These are phyloP conservation scores for Blakeslea trispora DNA, from an alignment of 371 early-diverging fungal species.

Conservation along the genomic window DNA sequence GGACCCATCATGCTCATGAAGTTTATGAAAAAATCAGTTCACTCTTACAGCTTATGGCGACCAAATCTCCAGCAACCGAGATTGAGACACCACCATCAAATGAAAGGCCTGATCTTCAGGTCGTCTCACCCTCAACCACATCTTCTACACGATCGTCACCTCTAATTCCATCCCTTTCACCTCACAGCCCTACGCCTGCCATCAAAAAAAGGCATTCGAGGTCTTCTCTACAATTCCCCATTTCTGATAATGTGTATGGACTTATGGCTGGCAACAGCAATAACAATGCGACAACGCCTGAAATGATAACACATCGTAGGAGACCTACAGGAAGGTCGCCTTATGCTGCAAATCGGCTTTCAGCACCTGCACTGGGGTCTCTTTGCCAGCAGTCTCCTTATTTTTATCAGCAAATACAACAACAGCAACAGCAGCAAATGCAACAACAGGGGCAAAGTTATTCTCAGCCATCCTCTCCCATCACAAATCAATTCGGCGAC, in stretches of 20 bases:
- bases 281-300: slow-evolving; percentile 6
- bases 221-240: slow-evolving; percentile 16
- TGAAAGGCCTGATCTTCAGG: slow-evolving; percentile 9
- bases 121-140: slow-evolving; percentile 22
- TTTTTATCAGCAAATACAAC: slow-evolving; percentile 18
- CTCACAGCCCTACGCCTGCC: slow-evolving; percentile 18
- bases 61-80: slow-evolving; percentile 24
- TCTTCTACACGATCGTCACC: slow-evolving; percentile 28
- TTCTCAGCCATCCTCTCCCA: slow-evolving; percentile 24
- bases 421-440: slow-evolving; percentile 16
- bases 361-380: slow-evolving; percentile 31
- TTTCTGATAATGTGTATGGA: slow-evolving; percentile 10
- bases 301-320: slow-evolving; percentile 14
- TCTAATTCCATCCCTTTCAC: slow-evolving; percentile 15
- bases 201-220: slow-evolving; percentile 20
- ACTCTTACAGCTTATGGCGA: slow-evolving; percentile 7
- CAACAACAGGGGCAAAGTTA: slow-evolving; percentile 10
- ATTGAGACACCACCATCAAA: slow-evolving; percentile 4
- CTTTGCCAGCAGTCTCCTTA: slow-evolving; percentile 26
- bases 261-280: slow-evolving; percentile 7
- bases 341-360: slow-evolving; percentile 31
- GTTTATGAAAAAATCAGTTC: slow-evolving; percentile 13
- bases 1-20: neutral
- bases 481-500: slow-evolving; percentile 4
- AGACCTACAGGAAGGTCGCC: slow-evolving; percentile 13